Evolutionary conservation across 1,284 basidiomycete species (phyloP).

Genomic region (Ustilago crameri): DNA sequence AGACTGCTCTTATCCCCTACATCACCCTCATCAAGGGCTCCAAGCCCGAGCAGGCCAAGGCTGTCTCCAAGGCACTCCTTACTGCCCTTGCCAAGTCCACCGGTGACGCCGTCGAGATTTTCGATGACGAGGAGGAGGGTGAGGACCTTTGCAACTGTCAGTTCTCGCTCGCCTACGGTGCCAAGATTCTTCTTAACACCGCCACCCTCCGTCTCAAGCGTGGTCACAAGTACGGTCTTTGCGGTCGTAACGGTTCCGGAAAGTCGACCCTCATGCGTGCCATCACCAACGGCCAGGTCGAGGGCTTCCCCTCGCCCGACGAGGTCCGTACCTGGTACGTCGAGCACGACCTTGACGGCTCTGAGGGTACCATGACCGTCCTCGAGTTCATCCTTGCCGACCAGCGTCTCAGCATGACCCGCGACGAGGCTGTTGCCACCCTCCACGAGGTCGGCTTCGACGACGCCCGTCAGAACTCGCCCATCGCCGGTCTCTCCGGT

Average conservation of each 20-base stretch:
- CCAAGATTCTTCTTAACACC: slow-evolving; percentile 69
- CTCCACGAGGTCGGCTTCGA: slow-evolving; percentile 68
- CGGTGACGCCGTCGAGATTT: slow-evolving; percentile 67
- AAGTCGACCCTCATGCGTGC: slow-evolving; percentile 69
- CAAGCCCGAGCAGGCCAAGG: slow-evolving; percentile 57
- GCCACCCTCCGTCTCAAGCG: slow-evolving; percentile 68
- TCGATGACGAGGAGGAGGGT: slow-evolving; percentile 69
- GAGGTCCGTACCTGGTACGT: slow-evolving; percentile 69
- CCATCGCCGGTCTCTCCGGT: slow-evolving; percentile 68
- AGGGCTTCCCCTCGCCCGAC: slow-evolving; percentile 68
- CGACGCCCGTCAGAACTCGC: slow-evolving; percentile 62
- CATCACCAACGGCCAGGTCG: slow-evolving; percentile 68
- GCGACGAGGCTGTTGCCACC: slow-evolving; percentile 58
- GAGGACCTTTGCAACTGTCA: slow-evolving; percentile 69
- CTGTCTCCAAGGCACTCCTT: slow-evolving; percentile 57
- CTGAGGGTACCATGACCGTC: slow-evolving; percentile 66
- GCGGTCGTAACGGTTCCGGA: slow-evolving; percentile 68
- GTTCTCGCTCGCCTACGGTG: slow-evolving; percentile 69
- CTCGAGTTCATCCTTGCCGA: slow-evolving; percentile 67
- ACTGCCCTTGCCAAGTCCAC: slow-evolving; percentile 63
- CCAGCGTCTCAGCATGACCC: slow-evolving; percentile 61
- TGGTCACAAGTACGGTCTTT: slow-evolving; percentile 68
- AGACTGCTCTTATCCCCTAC: slow-evolving; percentile 63
- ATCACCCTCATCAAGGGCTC: slow-evolving; percentile 64
- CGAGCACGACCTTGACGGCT: slow-evolving; percentile 69